Conservation (phyloP, 257 asterid genomes). For the Primulina huaijiensis region DNA sequence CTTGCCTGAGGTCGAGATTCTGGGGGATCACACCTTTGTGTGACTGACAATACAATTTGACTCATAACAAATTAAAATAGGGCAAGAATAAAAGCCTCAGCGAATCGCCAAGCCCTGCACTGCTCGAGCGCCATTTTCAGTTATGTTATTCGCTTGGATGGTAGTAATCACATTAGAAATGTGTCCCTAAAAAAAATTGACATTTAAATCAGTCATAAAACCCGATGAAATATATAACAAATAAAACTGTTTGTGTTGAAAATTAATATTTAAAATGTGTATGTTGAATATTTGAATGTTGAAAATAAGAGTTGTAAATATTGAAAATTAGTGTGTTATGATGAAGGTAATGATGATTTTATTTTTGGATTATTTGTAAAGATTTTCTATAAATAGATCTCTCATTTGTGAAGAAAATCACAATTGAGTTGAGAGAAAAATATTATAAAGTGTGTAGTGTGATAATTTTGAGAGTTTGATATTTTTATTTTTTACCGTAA, state of each 20-base stretch:
- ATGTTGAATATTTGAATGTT: too few relatives aligned
- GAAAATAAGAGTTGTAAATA: too few relatives aligned
- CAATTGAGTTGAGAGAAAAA: too few relatives aligned
- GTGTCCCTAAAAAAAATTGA: constrained; percentile 44
- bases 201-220: neutral
- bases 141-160: constrained; percentile 72
- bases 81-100: constrained; percentile 28
- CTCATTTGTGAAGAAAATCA: too few relatives aligned
- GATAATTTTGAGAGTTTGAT: too few relatives aligned
- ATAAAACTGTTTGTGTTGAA: neutral
- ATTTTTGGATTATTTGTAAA: too few relatives aligned
- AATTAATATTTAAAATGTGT: too few relatives aligned
- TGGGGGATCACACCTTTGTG: constrained; percentile 2
- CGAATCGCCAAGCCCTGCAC: constrained; percentile 63
- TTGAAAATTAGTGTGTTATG: too few relatives aligned
- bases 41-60: constrained; percentile 6
- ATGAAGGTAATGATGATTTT: too few relatives aligned
- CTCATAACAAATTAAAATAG: constrained; percentile 19
- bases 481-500: too few relatives aligned
- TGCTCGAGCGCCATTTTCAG: constrained; percentile 67
- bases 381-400: too few relatives aligned
- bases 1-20: constrained; percentile 21
- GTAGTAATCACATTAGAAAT: constrained; percentile 61
- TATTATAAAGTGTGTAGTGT: too few relatives aligned
- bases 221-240: neutral